Conservation (phyloP, 805 yeast species). For the Nakazawaea molendinolei region DNA sequence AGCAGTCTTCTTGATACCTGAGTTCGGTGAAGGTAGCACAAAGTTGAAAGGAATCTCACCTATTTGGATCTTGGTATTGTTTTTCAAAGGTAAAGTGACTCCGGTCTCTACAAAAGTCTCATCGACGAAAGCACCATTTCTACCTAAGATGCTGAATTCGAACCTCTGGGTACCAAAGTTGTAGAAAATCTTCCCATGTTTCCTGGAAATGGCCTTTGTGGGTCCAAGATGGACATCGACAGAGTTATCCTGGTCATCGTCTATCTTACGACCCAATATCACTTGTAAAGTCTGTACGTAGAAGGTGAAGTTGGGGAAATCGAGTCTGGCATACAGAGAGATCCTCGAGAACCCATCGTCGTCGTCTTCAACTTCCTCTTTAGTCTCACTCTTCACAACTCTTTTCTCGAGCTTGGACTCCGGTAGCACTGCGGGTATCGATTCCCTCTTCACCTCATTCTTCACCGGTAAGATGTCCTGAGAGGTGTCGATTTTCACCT, state of each 20-base stretch:
- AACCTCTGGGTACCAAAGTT: slow-evolving; percentile 95
- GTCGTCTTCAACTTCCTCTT: slow-evolving; percentile 3
- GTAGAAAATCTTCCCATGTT: slow-evolving; percentile 93
- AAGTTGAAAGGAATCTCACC: slow-evolving; percentile 89
- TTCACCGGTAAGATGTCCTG: too few species aligned
- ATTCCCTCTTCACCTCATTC: slow-evolving; percentile 2
- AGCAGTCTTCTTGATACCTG: slow-evolving; percentile 25
- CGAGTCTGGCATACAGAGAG: slow-evolving; percentile 69
- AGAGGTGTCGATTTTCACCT: too few species aligned
- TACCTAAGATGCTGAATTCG: slow-evolving; percentile 84
- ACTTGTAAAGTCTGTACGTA: slow-evolving; percentile 96
- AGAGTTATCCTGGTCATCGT: slow-evolving; percentile 50
- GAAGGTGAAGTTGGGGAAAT: slow-evolving; percentile 88
- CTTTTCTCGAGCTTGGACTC: too few species aligned
- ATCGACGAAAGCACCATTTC: slow-evolving; percentile 96
- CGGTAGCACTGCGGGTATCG: too few species aligned
- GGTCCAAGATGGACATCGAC: slow-evolving; percentile 92
- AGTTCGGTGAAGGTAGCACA: slow-evolving; percentile 68
- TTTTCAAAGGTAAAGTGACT: slow-evolving; percentile 78
- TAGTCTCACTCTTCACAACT: too few species aligned
- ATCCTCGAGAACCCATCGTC: slow-evolving; percentile 24
- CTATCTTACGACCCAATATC: slow-evolving; percentile 83
- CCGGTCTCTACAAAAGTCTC: slow-evolving; percentile 86
- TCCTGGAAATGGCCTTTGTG: slow-evolving; percentile 86
- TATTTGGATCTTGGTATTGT: slow-evolving; percentile 82